These are phyloP conservation scores for Anthracocystis setariae DNA, from an alignment of 1,284 basidiomycete genomes.

Conservation along the genomic window DNA sequence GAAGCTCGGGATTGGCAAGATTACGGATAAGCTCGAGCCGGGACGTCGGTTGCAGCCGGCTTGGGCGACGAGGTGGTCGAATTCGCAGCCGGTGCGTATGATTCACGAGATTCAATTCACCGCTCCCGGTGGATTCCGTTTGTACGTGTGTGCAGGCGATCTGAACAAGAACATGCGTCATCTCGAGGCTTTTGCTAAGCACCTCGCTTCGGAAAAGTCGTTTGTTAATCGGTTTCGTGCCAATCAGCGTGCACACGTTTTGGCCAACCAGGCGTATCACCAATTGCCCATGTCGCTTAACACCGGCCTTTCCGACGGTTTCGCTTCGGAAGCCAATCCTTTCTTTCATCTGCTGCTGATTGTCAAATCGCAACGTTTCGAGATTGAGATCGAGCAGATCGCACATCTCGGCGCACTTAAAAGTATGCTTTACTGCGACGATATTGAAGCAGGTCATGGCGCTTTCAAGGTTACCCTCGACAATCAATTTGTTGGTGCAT, in stretches of 20 bases:
- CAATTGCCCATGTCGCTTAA: conserved; percentile 43
- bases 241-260: conserved; percentile 37
- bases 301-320: conserved; percentile 58
- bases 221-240: conserved; percentile 60
- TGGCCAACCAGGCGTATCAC: conserved; percentile 43
- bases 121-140: conserved; percentile 74
- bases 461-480: conserved; percentile 68
- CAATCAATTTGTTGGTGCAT: conserved; percentile 49
- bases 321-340: conserved; percentile 61
- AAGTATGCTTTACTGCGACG: conserved; percentile 70
- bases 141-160: conserved; percentile 77
- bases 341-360: conserved; percentile 66
- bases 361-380: conserved; percentile 59
- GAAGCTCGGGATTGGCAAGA: conserved; percentile 48
- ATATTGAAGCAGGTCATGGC: conserved; percentile 69
- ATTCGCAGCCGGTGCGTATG: conserved; percentile 75
- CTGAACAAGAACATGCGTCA: conserved; percentile 59
- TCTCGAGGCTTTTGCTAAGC: conserved; percentile 40
- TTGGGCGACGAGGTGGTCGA: conserved; percentile 75
- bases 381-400: conserved; percentile 64
- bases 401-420: conserved; percentile 67
- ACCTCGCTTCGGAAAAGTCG: conserved; percentile 46
- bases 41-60: conserved; percentile 55
- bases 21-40: conserved; percentile 52
- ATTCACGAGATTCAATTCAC: conserved; percentile 78